Evolutionary conservation across 2,329 filamentous ascomycete genomes (phyloP).

Genomic region (Paecilomyces sp.): DNA sequence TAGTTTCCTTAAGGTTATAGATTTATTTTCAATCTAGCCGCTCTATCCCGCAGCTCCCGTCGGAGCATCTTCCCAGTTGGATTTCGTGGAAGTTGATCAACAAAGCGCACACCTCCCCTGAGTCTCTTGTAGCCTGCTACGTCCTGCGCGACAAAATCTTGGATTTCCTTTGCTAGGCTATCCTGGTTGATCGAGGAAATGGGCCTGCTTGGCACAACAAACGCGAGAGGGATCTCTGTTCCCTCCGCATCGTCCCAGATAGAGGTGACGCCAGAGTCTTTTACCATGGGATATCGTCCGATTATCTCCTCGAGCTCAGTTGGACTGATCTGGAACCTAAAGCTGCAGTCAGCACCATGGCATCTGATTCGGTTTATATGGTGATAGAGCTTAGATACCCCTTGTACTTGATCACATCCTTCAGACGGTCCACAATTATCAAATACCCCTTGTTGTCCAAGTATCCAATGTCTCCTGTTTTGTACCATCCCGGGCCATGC

Average conservation of each 20-base stretch:
- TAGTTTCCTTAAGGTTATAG: too few relatives aligned
- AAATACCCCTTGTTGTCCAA: conserved; percentile 11
- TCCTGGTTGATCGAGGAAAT: too few relatives aligned
- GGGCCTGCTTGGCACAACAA: not conserved
- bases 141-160: conserved; percentile 6
- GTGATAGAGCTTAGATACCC: conserved; percentile 5
- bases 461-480: conserved; percentile 12
- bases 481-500: conserved; percentile 10
- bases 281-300: conserved; percentile 7
- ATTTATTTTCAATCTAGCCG: too few relatives aligned
- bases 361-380: not conserved
- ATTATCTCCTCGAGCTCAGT: conserved; percentile 4
- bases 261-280: conserved; percentile 13
- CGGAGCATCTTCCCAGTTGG: conserved; percentile 14
- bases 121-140: conserved; percentile 16
- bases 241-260: conserved; percentile 14
- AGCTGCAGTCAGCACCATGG: too few relatives aligned
- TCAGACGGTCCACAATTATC: conserved; percentile 14
- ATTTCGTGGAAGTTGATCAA: conserved; percentile 11
- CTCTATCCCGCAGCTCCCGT: not conserved
- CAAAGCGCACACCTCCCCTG: conserved; percentile 13
- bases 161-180: not conserved
- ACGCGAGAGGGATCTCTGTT: conserved; percentile 15
- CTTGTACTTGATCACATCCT: conserved; percentile 17
- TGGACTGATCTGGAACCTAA: conserved; percentile 13